Percentiles rank a stretch among this genome's conserved stretches.
phyloP scores from a whole-genome alignment of 257 asterid genomes.

The Ehretia macrophylla region DNA sequence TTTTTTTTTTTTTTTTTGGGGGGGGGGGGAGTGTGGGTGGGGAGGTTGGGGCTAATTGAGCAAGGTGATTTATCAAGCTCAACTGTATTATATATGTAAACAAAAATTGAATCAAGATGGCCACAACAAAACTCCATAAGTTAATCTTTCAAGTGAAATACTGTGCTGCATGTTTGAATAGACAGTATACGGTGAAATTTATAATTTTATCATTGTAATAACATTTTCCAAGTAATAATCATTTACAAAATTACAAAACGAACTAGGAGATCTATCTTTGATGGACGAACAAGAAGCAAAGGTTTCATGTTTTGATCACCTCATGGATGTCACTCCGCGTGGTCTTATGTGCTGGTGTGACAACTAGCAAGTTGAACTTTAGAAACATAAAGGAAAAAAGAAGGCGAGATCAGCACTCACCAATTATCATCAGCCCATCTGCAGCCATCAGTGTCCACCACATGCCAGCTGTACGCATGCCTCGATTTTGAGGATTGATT shows the following conservation, averaged over 20 bases:
- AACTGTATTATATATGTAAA: no score
- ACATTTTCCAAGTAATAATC: background rate
- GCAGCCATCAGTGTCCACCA: conserved; percentile 83
- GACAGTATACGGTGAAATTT: no score
- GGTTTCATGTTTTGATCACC: background rate
- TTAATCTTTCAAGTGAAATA: no score
- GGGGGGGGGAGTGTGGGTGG: no score
- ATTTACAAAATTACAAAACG: background rate
- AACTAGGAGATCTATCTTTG: background rate
- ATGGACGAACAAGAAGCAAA: background rate
- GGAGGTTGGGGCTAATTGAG: no score
- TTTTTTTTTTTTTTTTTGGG: no score
- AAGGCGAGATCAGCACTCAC: conserved; percentile 35
- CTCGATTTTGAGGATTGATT: conserved; percentile 71
- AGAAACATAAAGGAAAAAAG: background rate
- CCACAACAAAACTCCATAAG: no score
- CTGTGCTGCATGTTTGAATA: no score
- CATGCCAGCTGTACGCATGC: conserved; percentile 87
- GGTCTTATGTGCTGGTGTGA: background rate
- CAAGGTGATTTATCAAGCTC: no score
- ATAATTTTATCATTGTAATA: no score
- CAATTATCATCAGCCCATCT: conserved; percentile 87
- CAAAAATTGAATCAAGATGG: no score
- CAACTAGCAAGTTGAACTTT: background rate
- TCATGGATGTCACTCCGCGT: background rate